Base-by-base conservation (phyloP, 305 asterid species). In the Euphrasia arctica region DNA sequence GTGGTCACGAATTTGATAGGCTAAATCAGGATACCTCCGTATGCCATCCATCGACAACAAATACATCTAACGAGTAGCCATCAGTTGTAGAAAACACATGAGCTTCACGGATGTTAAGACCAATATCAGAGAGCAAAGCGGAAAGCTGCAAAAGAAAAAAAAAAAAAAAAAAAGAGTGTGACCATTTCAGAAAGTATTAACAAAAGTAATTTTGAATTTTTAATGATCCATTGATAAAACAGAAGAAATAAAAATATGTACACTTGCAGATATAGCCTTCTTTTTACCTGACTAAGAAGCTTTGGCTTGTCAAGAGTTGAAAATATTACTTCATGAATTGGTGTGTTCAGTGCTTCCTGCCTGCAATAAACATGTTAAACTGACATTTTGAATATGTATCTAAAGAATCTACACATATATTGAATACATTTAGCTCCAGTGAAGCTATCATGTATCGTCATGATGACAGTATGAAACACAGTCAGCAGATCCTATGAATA, bases 11-110 rank as follows among this genome's bases (percentile, higher is more conserved):
- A n/a, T 51, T 62, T 59, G 71, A 70, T 51, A 52, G 62, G 34
- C 28, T 67, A 68, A 74, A 74, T 51, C 62, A 25, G 48, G 73
- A 61, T 85, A 93, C 98, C 98, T 90, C 95, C 61, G 65, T 64
- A 67, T 80, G 86, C 98, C 97, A 93, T 70, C 98, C 98, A 72
- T 93, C 98, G 58, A 93, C 97, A 76, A 86, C 96, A 79, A 93
- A 93, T 51, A 90, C 95, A 64, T 86, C 95, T 71, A 93, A 75
- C 18, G 97, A 93, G 77, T 85, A 93, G 72, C 96, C 96, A 83
- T 93, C 97, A 12, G 72, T 75, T 48, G 98, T 93, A 63, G 97
- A 90, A 74, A 87, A 92, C 59, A 92, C 94, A 86, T 92, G 98
- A 79, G 98, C 98, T 81, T 90, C 98, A 63, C 97, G 97, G 73